phyloP scores from a whole-genome alignment of 2,329 filamentous ascomycete genomes.

The Aspergillus pseudoviridinutans region DNA sequence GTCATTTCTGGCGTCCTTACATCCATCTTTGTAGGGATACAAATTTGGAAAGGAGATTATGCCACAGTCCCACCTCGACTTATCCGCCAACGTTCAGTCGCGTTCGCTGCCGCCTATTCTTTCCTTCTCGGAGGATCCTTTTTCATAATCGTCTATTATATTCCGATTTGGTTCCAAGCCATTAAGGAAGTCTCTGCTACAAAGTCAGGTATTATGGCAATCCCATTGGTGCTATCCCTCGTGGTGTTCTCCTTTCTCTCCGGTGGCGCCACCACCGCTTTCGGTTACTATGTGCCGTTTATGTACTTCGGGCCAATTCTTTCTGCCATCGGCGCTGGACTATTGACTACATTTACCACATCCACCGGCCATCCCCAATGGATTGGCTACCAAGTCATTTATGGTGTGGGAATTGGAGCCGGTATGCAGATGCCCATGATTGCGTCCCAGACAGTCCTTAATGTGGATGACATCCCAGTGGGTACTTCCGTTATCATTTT shows the following conservation, averaged over 20 bases:
- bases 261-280: neutral
- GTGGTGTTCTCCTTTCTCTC: conserved; percentile 7
- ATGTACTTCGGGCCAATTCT: conserved; percentile 1
- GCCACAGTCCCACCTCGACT: conserved; percentile 11
- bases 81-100: conserved; percentile 6
- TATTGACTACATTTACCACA: neutral
- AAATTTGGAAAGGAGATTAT: conserved; percentile 2
- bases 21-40: conserved; percentile 10
- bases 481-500: no score
- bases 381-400: neutral
- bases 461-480: no score
- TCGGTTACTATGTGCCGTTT: conserved; percentile 3
- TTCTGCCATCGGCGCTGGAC: neutral
- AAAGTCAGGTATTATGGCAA: conserved; percentile 1
- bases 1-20: conserved; percentile 45
- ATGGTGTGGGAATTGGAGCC: no score
- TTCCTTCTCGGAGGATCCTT: conserved; percentile 4
- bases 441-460: no score
- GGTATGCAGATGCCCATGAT: no score
- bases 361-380: neutral
- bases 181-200: conserved; percentile 4
- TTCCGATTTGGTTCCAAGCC: conserved; percentile 12
- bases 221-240: conserved; percentile 3
- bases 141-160: conserved; percentile 11
- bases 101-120: conserved; percentile 1